Base-by-base conservation (phyloP, 2,329 filamentous ascomycete genomes). In the Echinosphaeria canescens region DNA sequence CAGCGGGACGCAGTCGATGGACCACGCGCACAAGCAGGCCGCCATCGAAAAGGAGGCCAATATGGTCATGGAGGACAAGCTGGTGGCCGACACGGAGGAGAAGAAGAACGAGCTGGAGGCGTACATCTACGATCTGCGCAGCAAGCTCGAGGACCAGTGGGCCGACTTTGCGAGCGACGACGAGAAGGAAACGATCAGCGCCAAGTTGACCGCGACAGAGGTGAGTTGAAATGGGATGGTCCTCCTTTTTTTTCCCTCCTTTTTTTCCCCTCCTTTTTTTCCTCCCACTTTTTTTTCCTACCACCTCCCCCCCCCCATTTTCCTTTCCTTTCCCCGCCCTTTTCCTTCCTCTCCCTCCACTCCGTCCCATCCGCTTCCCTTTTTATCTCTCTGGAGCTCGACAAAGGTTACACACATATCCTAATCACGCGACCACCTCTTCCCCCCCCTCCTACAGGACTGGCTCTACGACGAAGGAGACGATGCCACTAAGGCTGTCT, bases 31-130 rank as follows among this genome's bases (percentile, higher is more conserved):
- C 44, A 85, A 78, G 61, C 56, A 70, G 33, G 43, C 58, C n/a
- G 59, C 72, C 36, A 53, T 62, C 27, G 88, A 98, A 64, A 73
- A 74, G 50, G 88, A 98, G 57, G 64, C 72, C 38, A 49, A 71
- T 40, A 95, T 98, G 88, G 70, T 82, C 40, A 85, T 91, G 70
- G 82, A 93, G 53, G 88, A 98, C 59, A 98, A 95, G 67, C 74
- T 95, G 31, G 84, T 98, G 30, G 80, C 79, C 40, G 88, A 95
- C 50, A 98, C 88, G 20, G 88, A 95, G 49, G 82, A 95, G 61
- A 91, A 91, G 71, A 98, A 95, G 80, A 98, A 98, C 60, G 85
- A 95, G 56, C 78, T 98, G 28, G 88, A 98, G 63, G 73, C 80
- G 14, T 91, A 75, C 56, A 93, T 95, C 54, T 98, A 98, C 56